Evolutionary conservation across 768 basidiomycete genomes (phyloP).

Genomic region (Tephrocybe sp.): DNA sequence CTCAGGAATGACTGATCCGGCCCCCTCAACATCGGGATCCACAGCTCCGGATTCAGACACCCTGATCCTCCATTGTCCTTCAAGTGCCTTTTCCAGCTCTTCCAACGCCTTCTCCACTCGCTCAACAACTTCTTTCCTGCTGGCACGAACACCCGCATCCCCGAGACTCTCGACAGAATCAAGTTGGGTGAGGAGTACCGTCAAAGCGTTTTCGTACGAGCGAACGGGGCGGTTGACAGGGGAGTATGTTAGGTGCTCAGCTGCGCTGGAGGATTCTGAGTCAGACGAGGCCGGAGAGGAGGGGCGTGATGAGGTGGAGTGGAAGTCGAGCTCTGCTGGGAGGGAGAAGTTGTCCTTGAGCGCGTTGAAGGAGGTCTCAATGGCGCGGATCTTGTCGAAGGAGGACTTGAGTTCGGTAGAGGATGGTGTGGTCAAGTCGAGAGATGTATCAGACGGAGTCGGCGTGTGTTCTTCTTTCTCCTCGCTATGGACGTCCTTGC

Average conservation of each 20-base stretch:
- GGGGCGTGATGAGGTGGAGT: conserved; percentile 20
- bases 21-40: neutral
- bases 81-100: conserved; percentile 45
- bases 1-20: neutral
- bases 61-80: conserved; percentile 28
- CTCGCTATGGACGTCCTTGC: too few relatives aligned
- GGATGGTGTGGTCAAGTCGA: neutral
- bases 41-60: neutral
- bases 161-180: conserved; percentile 63
- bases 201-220: conserved; percentile 58
- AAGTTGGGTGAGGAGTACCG: conserved; percentile 48
- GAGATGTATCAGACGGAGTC: neutral
- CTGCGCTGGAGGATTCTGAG: conserved; percentile 13
- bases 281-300: conserved; percentile 14
- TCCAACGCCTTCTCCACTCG: conserved; percentile 57
- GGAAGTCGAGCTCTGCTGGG: conserved; percentile 38
- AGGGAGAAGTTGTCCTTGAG: conserved; percentile 36
- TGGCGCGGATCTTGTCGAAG: conserved; percentile 27
- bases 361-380: conserved; percentile 36
- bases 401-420: neutral
- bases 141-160: conserved; percentile 45
- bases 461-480: too few relatives aligned
- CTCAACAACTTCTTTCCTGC: conserved; percentile 51
- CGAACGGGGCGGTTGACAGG: conserved; percentile 55
- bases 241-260: conserved; percentile 49